A percentile compares a stretch with the other conserved stretches of the same genome.
phyloP scores from a whole-genome alignment of 352 stramenopile genomes.

The Phytophthora litchii region DNA sequence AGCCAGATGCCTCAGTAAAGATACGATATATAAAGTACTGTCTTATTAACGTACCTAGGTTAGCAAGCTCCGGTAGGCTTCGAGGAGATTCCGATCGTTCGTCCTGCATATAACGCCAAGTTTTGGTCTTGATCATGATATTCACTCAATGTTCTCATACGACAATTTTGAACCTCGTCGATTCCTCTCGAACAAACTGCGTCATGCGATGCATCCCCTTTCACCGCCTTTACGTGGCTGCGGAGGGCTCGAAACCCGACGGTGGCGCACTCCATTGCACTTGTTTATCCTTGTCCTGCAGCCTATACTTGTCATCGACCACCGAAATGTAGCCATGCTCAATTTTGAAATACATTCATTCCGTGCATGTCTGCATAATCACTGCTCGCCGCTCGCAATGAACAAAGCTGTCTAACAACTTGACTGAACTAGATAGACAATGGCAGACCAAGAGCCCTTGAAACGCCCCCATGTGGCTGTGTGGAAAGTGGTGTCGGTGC shows the following conservation, averaged over 20 bases:
- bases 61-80: constrained; percentile 1
- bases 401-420: neutral
- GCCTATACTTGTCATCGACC: constrained; percentile 3
- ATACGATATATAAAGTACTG: neutral
- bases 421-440: neutral
- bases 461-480: constrained; percentile 30
- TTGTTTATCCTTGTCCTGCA: neutral
- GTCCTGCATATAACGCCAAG: constrained; percentile 1
- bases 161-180: constrained; percentile 5
- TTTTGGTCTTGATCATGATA: neutral
- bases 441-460: constrained; percentile 16
- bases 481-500: constrained; percentile 29
- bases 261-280: constrained; percentile 28
- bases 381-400: neutral
- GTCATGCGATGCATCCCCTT: constrained; percentile 3
- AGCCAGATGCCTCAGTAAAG: neutral
- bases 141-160: neutral
- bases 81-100: constrained; percentile 12
- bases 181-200: neutral
- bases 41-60: constrained; percentile 12
- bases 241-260: constrained; percentile 48
- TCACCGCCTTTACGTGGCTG: constrained; percentile 45
- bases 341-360: constrained; percentile 12
- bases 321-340: constrained; percentile 13
- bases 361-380: neutral